Evolutionary conservation across 2,329 filamentous ascomycete genomes (phyloP).

Genomic region (Cladophialophora exuberans): DNA sequence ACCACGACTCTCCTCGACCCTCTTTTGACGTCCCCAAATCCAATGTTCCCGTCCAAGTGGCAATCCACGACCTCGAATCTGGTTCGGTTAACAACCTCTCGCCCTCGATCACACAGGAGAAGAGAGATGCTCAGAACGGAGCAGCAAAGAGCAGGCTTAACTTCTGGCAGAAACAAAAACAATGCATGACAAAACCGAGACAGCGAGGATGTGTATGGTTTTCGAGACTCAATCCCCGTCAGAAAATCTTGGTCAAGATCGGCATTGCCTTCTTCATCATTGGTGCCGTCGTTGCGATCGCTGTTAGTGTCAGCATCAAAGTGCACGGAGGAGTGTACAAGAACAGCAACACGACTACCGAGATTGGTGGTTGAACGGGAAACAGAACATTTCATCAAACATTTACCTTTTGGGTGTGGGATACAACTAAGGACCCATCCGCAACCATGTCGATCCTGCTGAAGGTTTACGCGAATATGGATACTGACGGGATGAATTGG

Average conservation of each 20-base stretch:
- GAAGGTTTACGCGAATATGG: too few species aligned
- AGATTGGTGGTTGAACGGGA: too few species aligned
- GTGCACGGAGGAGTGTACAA: slow-evolving; percentile 51
- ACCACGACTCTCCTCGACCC: slow-evolving; percentile 41
- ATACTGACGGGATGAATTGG: too few species aligned
- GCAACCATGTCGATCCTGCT: too few species aligned
- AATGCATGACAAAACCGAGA: slow-evolving; percentile 38
- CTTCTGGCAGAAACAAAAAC: slow-evolving; percentile 33
- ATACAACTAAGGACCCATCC: too few species aligned
- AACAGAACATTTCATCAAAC: background rate
- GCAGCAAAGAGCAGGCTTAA: slow-evolving; percentile 12
- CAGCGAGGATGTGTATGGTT: slow-evolving; percentile 42
- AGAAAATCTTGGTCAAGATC: slow-evolving; percentile 44
- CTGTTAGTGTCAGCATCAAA: slow-evolving; percentile 48
- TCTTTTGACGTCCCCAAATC: slow-evolving; percentile 35
- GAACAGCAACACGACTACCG: slow-evolving; percentile 37
- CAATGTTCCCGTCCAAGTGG: slow-evolving; percentile 22
- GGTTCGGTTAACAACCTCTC: slow-evolving; percentile 28
- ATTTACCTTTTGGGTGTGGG: background rate
- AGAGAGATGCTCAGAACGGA: slow-evolving; percentile 25
- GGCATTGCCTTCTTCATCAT: slow-evolving; percentile 46
- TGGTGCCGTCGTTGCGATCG: slow-evolving; percentile 49
- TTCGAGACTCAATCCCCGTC: slow-evolving; percentile 38
- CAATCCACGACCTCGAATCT: slow-evolving; percentile 40
- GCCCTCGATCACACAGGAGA: slow-evolving; percentile 31